Evolutionary conservation across 2,329 filamentous ascomycete genomes (phyloP), one percentile per base, ranked within the genome.

Genomic region (Pseudogymnoascus sp.): DNA sequence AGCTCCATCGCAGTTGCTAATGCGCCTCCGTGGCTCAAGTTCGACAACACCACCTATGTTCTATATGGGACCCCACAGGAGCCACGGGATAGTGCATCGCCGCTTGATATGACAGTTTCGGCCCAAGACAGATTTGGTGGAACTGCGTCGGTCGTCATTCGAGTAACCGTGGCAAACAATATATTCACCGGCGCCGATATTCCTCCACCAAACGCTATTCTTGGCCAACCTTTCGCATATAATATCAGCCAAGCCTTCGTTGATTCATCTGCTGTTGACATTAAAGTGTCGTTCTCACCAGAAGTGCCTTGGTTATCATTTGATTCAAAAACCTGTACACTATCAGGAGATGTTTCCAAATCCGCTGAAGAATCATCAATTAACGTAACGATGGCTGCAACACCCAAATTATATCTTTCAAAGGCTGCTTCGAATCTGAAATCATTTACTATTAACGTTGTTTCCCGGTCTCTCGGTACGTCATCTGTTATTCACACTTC

Each of bases 1-100:
- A 68, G 70, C 12, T 77, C 78, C 0, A 77, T 85, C 5, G 77
- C 78, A 1, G 77, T 78, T 1, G 78, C 81, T 0, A 74, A 80
- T 25, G 71, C 85, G 11, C 90, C 91, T 0, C 69, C 75, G 2
- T 96, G 92, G 92, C 72, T 95, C 25, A 75, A 76, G 0, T 82
- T 94, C 60, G 79, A 94, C 67, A 74, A 79, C 2, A 67, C 75
- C 7, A 86, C 84, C 0, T 81, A 91, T 70, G 75, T 74, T 0
- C 73, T 96, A 6, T 79, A 75, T 33, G 92, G 91, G 2, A 87
- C 75, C 1, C 84, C 88, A 2, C 84, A 86, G 0, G 6, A 20
- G 9, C 18, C 6, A 58, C 33, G 36, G 36, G 69, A 77, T n/a
- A 75, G 78, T 58, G 81, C 84, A 3, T 76, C 77, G 57, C 82